Conservation (phyloP, 805 yeast genomes). For the Jamesozyma spencerorum region DNA sequence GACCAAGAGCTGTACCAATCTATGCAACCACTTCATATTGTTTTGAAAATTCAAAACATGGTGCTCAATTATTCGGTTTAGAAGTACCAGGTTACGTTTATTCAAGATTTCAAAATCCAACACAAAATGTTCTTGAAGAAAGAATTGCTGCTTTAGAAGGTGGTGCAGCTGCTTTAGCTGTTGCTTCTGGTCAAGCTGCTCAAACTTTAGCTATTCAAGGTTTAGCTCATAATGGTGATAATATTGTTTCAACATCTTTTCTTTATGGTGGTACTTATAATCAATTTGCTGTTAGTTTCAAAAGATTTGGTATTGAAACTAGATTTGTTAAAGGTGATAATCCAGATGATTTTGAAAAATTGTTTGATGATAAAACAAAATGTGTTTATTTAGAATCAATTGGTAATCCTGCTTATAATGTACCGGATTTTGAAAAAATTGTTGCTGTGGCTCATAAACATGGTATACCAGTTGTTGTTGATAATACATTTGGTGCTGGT, state of each 20-base stretch:
- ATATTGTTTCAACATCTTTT: slow-evolving; percentile 76
- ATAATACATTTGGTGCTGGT: slow-evolving; percentile 96
- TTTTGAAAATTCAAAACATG: slow-evolving; percentile 81
- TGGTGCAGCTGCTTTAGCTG: slow-evolving; percentile 85
- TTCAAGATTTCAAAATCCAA: slow-evolving; percentile 87
- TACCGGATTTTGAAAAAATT: slow-evolving; percentile 81
- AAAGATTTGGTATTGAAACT: slow-evolving; percentile 77
- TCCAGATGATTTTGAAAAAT: slow-evolving; percentile 59
- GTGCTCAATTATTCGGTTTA: slow-evolving; percentile 81
- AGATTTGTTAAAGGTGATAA: slow-evolving; percentile 78
- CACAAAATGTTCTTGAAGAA: slow-evolving; percentile 82
- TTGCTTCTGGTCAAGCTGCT: slow-evolving; percentile 95
- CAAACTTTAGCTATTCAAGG: slow-evolving; percentile 78
- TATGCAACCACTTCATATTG: slow-evolving; percentile 87
- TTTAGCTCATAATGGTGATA: slow-evolving; percentile 81
- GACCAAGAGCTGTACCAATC: slow-evolving; percentile 87
- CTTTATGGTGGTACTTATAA: slow-evolving; percentile 95
- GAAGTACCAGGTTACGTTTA: slow-evolving; percentile 80
- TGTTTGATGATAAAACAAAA: slow-evolving; percentile 77
- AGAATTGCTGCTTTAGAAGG: slow-evolving; percentile 89
- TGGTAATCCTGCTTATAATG: slow-evolving; percentile 87
- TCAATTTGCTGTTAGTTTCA: slow-evolving; percentile 87
- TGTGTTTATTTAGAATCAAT: slow-evolving; percentile 84
- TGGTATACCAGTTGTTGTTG: slow-evolving; percentile 86
- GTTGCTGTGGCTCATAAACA: slow-evolving; percentile 70